Evolutionary conservation across 78 protist genomes (phyloP), one percentile per base, ranked within the genome.

Genomic region (Paratrimastix pyriformis): DNA sequence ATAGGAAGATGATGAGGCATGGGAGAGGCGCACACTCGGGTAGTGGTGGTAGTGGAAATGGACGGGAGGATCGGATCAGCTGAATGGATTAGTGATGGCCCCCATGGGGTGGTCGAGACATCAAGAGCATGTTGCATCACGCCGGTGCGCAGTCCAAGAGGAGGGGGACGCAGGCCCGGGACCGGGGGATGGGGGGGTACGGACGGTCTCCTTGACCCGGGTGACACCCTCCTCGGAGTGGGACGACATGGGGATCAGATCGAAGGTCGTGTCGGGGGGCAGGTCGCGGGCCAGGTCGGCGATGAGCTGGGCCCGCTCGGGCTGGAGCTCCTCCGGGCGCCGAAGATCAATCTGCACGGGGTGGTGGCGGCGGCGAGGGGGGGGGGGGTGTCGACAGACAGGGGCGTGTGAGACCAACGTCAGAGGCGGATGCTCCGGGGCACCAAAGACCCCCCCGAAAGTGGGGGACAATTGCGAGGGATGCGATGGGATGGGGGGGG

Each of bases 211-310:
- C 84, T 87, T 89, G 21, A 94, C 93, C 21, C 83, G 80, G 40
- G 62, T 33, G 35, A 94, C 83, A 46, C 92, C 92, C 70, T 90
- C 93, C 57, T 84, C 91, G 13, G 90, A 86, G 29, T 90, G 57
- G 35, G 9, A 11, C 66, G 66, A 37, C 46, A 60, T 52, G 57
- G 35, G 21, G 37, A n/a, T 35, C 11, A 62, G 45, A 62, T 62
- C 35, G 57, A 52, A 52, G 35, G 21, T 52, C 21, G 57, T 26
- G 57, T 21, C 35, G 21, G 21, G 18, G 18, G 57, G 18, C 21
- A 18, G 18, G 18, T 52, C 21, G 35, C 21, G 57, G 35, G 35
- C 21, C 57, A 26, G 18, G 35, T 21, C 18, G 57, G 18, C 35
- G 18, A 52, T 11, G 38, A 37, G 66, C 66, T 11, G 66, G 13